These are phyloP conservation scores for Scytalidium sp. DNA, from an alignment of 2,329 filamentous ascomycete species.

Conservation along the genomic window DNA sequence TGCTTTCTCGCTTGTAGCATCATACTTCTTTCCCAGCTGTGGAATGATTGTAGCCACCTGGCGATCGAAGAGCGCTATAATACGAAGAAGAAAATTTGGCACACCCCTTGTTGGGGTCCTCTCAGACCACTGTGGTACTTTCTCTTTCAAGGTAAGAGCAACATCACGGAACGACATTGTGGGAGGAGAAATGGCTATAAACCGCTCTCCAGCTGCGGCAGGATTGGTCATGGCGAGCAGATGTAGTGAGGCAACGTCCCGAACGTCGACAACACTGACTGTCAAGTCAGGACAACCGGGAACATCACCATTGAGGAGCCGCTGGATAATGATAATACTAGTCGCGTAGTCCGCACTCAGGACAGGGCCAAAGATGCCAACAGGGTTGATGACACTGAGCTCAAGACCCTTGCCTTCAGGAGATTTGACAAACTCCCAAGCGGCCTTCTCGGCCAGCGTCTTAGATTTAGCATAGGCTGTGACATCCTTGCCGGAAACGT, in stretches of 20 bases:
- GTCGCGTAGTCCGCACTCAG: conserved; percentile 22
- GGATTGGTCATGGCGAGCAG: conserved; percentile 25
- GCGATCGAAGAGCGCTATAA: too few species aligned
- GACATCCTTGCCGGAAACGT: conserved; percentile 17
- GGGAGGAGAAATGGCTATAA: too few species aligned
- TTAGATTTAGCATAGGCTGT: conserved; percentile 30
- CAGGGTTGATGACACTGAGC: conserved; percentile 26
- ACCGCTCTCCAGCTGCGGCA: conserved; percentile 22
- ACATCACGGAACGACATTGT: too few species aligned
- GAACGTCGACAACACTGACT: conserved; percentile 26
- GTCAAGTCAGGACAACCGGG: conserved; percentile 23
- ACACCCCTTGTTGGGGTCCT: too few species aligned
- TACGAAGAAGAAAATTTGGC: too few species aligned
- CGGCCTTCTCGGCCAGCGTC: conserved; percentile 29
- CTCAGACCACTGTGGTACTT: too few species aligned
- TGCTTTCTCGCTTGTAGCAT: too few species aligned
- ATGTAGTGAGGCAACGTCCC: conserved; percentile 31
- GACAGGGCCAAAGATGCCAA: conserved; percentile 27
- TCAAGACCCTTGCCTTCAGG: conserved; percentile 26
- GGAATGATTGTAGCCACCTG: too few species aligned
- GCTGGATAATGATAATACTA: conserved; percentile 20
- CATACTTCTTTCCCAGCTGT: too few species aligned
- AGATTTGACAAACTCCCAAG: conserved; percentile 29
- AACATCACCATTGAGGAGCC: conserved; percentile 25
- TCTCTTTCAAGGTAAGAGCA: too few species aligned